A percentile compares a stretch with the other conserved stretches of the same genome.
These are phyloP conservation scores for Tardiomyces digboiensis DNA, from an alignment of 1,139 yeast species.

Conservation along the genomic window DNA sequence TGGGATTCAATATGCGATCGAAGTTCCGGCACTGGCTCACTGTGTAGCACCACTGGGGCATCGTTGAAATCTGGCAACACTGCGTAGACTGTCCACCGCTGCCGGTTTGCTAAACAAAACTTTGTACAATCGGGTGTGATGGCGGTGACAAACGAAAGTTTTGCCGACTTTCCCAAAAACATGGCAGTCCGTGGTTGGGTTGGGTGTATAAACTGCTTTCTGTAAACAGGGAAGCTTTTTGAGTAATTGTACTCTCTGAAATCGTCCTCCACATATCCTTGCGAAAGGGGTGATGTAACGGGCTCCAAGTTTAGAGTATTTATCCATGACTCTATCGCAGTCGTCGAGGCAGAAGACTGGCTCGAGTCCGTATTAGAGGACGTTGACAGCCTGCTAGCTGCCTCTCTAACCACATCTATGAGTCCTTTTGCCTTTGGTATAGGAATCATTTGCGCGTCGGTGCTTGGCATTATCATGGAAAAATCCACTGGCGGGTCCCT, in stretches of 20 bases:
- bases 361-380: not conserved
- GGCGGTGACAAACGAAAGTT: constrained; percentile 44
- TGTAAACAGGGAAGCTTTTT: constrained; percentile 74
- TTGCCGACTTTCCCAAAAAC: constrained; percentile 40
- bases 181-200: constrained; percentile 50
- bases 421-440: not conserved
- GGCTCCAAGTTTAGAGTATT: not conserved
- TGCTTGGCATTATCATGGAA: not conserved
- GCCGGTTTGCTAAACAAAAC: constrained; percentile 56
- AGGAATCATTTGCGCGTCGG: not conserved
- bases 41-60: constrained; percentile 50
- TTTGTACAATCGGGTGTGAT: constrained; percentile 54
- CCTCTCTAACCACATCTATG: not conserved
- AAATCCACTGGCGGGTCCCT: not conserved
- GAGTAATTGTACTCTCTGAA: constrained; percentile 32
- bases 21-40: constrained; percentile 38
- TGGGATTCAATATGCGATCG: constrained; percentile 45
- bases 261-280: not conserved
- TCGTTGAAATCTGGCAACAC: constrained; percentile 34
- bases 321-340: not conserved
- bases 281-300: not conserved
- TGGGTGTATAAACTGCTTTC: constrained; percentile 54
- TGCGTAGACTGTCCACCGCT: constrained; percentile 63
- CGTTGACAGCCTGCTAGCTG: not conserved
- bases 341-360: not conserved